These are phyloP conservation scores for Agarophyton chilense DNA, from an alignment of 23 red algal species.

Conservation along the genomic window DNA sequence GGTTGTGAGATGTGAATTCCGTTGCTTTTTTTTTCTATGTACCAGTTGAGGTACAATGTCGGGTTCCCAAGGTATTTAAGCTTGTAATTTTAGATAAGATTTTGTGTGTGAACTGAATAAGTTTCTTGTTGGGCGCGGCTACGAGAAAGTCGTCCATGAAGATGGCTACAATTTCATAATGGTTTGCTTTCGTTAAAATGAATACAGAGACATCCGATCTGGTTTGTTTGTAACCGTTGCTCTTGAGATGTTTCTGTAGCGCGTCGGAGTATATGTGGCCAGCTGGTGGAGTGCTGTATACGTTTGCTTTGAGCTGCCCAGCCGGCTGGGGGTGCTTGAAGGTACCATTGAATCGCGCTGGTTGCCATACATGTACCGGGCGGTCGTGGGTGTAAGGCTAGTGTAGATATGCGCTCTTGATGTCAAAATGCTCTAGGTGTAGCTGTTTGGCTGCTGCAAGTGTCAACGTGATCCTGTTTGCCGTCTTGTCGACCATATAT, in stretches of 20 bases:
- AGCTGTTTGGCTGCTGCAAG: background rate
- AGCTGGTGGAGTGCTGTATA: background rate
- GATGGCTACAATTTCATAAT: background rate
- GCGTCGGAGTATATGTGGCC: background rate
- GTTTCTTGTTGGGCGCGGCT: background rate
- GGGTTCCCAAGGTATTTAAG: too few species aligned
- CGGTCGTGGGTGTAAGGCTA: background rate
- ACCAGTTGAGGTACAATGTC: too few species aligned
- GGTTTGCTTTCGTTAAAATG: background rate
- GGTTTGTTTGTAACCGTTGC: background rate
- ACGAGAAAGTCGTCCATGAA: background rate
- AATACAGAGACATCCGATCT: background rate
- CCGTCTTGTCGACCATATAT: constrained; percentile 12
- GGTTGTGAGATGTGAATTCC: background rate
- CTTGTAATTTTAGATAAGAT: too few species aligned
- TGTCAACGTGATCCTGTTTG: background rate
- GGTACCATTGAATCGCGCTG: background rate
- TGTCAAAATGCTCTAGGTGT: constrained; percentile 24
- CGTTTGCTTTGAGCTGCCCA: constrained; percentile 2
- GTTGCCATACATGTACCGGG: background rate
- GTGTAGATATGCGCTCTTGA: constrained; percentile 21
- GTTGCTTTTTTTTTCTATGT: background rate
- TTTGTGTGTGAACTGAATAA: too few species aligned
- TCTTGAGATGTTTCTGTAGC: background rate
- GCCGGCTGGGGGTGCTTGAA: background rate